These are phyloP conservation scores for Castanea sativa DNA, from an alignment of 306 rosid genomes.

Conservation along the genomic window DNA sequence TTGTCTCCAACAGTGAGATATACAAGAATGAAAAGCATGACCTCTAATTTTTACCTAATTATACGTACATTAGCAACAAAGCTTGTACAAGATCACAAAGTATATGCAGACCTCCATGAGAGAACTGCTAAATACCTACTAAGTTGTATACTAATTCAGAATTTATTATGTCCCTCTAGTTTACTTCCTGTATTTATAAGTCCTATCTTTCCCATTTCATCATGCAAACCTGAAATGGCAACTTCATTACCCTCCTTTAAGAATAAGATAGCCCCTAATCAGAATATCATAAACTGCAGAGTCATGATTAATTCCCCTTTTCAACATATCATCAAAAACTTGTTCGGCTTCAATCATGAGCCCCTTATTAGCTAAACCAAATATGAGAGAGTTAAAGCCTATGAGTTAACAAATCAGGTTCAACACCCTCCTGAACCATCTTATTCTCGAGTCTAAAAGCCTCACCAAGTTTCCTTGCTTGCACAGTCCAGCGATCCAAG, in stretches of 20 bases:
- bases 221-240: conserved; percentile 25
- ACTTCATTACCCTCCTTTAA: conserved; percentile 19
- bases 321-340: conserved; percentile 36
- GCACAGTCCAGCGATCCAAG: no score
- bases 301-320: conserved; percentile 32
- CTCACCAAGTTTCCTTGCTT: no score
- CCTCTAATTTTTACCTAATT: no score
- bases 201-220: conserved; percentile 36
- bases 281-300: conserved; percentile 18
- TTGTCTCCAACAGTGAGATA: no score
- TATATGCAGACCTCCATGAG: no score
- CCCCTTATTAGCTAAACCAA: conserved; percentile 33
- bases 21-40: no score
- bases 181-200: conserved; percentile 8
- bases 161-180: background rate
- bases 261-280: conserved; percentile 28
- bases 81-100: no score
- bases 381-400: conserved; percentile 25
- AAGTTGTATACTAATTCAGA: background rate
- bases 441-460: no score
- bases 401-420: conserved; percentile 35
- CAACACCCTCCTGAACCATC: conserved; percentile 29
- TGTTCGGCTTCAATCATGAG: conserved; percentile 41
- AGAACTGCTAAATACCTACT: no score
- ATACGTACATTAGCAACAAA: no score